Conservation (phyloP, 192 early-diverging fungal species). For the Backusella tuberculispora region DNA sequence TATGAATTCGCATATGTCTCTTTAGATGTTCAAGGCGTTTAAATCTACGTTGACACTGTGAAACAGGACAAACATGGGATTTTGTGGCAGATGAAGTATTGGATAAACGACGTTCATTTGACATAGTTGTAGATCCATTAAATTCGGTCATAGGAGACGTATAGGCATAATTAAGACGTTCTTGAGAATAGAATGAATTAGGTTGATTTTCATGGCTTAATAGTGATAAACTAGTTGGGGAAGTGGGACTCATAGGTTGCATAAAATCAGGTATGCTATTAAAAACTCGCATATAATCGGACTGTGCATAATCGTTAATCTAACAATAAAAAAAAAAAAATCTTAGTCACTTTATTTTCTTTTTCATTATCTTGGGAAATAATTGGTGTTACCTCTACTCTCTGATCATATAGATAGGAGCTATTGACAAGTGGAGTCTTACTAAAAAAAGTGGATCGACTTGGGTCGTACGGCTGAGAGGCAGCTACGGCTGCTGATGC, state of each 20-base stretch:
- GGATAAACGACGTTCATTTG: not conserved
- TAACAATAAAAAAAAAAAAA: not conserved
- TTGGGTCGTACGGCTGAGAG: not conserved
- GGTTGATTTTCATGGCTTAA: not conserved
- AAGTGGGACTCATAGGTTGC: constrained; percentile 1
- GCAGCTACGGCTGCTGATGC: not conserved
- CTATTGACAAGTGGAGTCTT: not conserved
- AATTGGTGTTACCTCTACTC: not conserved
- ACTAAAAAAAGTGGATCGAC: not conserved
- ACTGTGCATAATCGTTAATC: constrained; percentile 10
- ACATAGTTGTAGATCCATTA: not conserved
- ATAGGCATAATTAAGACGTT: constrained; percentile 2
- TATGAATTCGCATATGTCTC: constrained; percentile 73
- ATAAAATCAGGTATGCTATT: constrained; percentile 11
- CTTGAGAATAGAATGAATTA: constrained; percentile 2
- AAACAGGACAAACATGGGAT: constrained; percentile 36
- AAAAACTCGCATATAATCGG: constrained; percentile 7
- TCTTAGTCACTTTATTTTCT: not conserved
- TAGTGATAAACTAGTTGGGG: not conserved
- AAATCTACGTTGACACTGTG: constrained; percentile 58
- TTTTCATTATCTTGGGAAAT: not conserved
- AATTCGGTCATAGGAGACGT: not conserved
- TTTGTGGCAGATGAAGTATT: constrained; percentile 20
- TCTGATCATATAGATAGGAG: not conserved
- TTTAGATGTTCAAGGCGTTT: constrained; percentile 82